Base-by-base conservation (phyloP, 1,139 yeast species). In the Pneumocystis wakefieldiae region DNA sequence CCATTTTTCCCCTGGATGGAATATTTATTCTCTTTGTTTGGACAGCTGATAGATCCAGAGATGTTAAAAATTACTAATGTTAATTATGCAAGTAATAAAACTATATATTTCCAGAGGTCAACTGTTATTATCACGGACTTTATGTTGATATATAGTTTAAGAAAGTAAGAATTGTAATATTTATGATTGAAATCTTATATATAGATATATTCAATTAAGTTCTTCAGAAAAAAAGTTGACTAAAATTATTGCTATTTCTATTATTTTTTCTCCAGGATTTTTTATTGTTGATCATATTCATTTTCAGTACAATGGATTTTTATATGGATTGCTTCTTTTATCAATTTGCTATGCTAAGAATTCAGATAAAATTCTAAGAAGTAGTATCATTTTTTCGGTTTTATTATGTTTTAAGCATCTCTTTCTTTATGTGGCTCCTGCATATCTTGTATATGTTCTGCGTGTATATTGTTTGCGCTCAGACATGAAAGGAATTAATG, bases 1-100 rank as follows among this genome's bases (percentile, higher is more conserved):
- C 99, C 99, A 0, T 88, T 90, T 71, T 92, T 92, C 73, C 98
- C 98, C 0, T 90, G 89, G 73, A 91, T 92, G 70, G 98, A 92
- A 73, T 89, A 91, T 86, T 57, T 79, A 1, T 73, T 92, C 64
- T 80, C 96, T 0, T 84, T 79, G 62, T 91, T 87, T 1, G 96
- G 97, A 0, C 66, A 70, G 1, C 61, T 74, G 1, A 95, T 87
- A 0, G 77, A 75, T 24, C 65, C 68, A 24, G 42, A 55, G 57
- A 68, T 70, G 70, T 67, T 66, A 3, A 73, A 77, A 0, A 97
- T 92, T 73, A 96, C 96, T 0, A 87, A 95, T 70, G 77, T 92
- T 62, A 86, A 83, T 64, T 80, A 92, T 62, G 84, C 83, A 0
- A 67, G 70, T 2, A 81, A 77, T 60, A 87, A 89, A 7, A 92